Evolutionary conservation across 768 basidiomycete genomes (phyloP), one percentile per base, ranked within the genome.

Genomic region (Pleurotus pulmonarius): DNA sequence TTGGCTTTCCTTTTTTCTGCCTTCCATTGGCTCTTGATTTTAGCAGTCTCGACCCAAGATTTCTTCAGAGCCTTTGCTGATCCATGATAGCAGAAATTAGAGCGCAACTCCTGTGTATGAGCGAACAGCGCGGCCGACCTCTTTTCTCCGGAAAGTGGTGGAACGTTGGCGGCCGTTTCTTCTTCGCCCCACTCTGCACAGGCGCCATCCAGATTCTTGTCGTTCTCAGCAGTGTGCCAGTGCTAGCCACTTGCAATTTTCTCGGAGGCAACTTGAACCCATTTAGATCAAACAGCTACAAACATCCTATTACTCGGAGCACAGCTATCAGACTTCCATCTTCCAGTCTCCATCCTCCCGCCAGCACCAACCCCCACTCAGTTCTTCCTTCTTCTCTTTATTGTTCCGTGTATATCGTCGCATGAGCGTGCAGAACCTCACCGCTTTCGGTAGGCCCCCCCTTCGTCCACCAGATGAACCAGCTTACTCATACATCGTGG

Each of bases 371-470:
- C 73, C 76, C 67, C 73, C 69, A 74, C 80, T 80, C 79, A 82
- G 70, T 70, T 69, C 65, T 69, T 68, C 29, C 13, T 41, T 70
- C 75, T 63, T 69, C 65, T 62, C 65, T 70, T 62, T 71, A 68
- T 69, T 70, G 59, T 71, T 66, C 70, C 68, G 75, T 80, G 39
- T 25, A 53, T 40, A 53, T 53, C 51, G 76, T 91, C 88, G 88
- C 87, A 94, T 94, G 91, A 94, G 81, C 89, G 87, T 92, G 75
- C 90, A 93, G 86, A 92, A 93, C 71, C 85, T 93, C 70, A 87
- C 82, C 76, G 78, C 87, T 70, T 85, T 83, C 74, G 91, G 92
- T 91, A 56, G 58, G 84, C 73, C 12, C 29, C 40, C 29, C 25
- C 40, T 34, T 16, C 52, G 39, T n/a, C 2, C 22, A 3, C 43